Evolutionary conservation across 352 stramenopile species (phyloP).

Genomic region (Globisporangium radiosum): DNA sequence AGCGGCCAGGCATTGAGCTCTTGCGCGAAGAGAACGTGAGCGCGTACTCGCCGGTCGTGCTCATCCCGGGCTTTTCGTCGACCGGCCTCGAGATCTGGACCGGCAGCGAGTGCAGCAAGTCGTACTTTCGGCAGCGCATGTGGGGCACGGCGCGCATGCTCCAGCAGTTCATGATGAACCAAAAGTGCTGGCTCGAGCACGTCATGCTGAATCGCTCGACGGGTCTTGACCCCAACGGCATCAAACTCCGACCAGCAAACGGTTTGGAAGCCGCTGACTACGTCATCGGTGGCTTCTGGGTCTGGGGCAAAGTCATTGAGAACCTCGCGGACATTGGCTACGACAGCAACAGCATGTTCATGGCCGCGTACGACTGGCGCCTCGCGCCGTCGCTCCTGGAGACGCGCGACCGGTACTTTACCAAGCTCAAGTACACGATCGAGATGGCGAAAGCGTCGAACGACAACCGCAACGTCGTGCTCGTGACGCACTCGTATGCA

Average conservation of each 20-base stretch:
- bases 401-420: slow-evolving; percentile 85
- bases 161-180: slow-evolving; percentile 85
- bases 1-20: slow-evolving; percentile 44
- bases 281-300: slow-evolving; percentile 92
- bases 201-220: slow-evolving; percentile 88
- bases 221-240: slow-evolving; percentile 83
- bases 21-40: slow-evolving; percentile 38
- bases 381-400: slow-evolving; percentile 70
- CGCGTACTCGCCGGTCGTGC: slow-evolving; percentile 75
- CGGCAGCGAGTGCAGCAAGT: slow-evolving; percentile 78
- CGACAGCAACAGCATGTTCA: slow-evolving; percentile 87
- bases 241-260: slow-evolving; percentile 71
- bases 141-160: slow-evolving; percentile 90
- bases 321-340: slow-evolving; percentile 91
- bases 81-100: slow-evolving; percentile 94
- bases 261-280: slow-evolving; percentile 92
- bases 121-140: slow-evolving; percentile 90
- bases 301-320: slow-evolving; percentile 91
- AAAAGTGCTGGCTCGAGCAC: slow-evolving; percentile 91
- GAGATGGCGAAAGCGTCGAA: slow-evolving; percentile 80
- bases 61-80: slow-evolving; percentile 92
- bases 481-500: slow-evolving; percentile 92
- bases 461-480: slow-evolving; percentile 80
- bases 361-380: slow-evolving; percentile 85
- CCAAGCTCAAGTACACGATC: slow-evolving; percentile 90